Evolutionary conservation across 495 filamentous ascomycete species (phyloP).

Genomic region (Elasticomyces elasticus): DNA sequence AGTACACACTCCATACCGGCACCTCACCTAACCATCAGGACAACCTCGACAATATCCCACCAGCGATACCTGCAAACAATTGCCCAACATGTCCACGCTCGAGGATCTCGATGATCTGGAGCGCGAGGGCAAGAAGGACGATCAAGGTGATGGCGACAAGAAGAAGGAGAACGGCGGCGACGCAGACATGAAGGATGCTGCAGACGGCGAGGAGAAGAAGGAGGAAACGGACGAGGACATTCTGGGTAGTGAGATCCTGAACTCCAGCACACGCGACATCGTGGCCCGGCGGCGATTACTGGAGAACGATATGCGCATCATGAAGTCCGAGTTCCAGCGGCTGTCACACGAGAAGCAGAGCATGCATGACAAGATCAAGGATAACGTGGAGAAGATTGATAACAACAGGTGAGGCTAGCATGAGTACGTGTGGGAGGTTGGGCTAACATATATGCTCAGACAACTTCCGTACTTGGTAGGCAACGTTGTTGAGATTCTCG

Average conservation of each 20-base stretch:
- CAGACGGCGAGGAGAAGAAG: conserved; percentile 56
- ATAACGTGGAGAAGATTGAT: conserved; percentile 96
- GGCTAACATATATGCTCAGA: conserved; percentile 36
- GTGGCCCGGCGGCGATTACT: conserved; percentile 74
- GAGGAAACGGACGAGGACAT: conserved; percentile 53
- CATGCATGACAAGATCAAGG: conserved; percentile 98
- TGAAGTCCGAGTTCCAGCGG: conserved; percentile 94
- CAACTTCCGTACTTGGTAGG: conserved; percentile 97
- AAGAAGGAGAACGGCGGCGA: conserved; percentile 53
- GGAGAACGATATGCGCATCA: conserved; percentile 95
- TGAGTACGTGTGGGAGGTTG: not conserved
- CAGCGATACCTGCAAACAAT: not conserved
- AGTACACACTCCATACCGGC: not conserved
- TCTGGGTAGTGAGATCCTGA: conserved; percentile 82
- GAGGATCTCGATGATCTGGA: conserved; percentile 76
- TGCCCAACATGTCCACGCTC: conserved; percentile 62
- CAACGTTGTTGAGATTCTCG: conserved; percentile 93
- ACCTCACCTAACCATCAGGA: not conserved
- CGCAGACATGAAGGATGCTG: conserved; percentile 75
- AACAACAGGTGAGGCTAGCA: conserved; percentile 72
- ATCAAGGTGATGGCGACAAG: conserved; percentile 27
- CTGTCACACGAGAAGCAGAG: conserved; percentile 86
- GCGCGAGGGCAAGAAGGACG: conserved; percentile 60
- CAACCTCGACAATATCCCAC: not conserved
- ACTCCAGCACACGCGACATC: conserved; percentile 86